These are phyloP conservation scores for Pythium coloratum DNA, from an alignment of 352 stramenopile species.

Conservation along the genomic window DNA sequence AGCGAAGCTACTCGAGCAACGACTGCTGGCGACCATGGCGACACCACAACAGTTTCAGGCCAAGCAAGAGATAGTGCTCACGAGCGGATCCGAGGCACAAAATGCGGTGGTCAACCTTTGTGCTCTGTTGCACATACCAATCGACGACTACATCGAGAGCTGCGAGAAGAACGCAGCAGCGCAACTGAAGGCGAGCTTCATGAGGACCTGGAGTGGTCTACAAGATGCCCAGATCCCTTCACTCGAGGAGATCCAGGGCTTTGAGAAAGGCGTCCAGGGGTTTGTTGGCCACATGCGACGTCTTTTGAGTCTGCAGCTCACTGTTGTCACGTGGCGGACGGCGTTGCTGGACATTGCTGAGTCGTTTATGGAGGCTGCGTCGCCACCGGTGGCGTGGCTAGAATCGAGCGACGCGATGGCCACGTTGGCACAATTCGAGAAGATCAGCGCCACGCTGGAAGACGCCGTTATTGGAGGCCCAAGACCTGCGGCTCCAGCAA, in stretches of 20 bases:
- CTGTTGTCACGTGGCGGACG: slow-evolving; percentile 9
- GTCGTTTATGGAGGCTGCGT: slow-evolving; percentile 11
- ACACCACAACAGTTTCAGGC: slow-evolving; percentile 15
- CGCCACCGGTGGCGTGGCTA: slow-evolving; percentile 3
- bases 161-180: slow-evolving; percentile 14
- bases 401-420: background rate
- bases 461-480: background rate
- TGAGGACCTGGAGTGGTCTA: background rate
- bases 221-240: background rate
- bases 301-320: slow-evolving; percentile 2
- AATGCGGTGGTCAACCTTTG: background rate
- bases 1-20: slow-evolving; percentile 67
- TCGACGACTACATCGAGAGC: slow-evolving; percentile 33
- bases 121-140: background rate
- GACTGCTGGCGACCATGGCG: slow-evolving; percentile 36
- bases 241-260: background rate
- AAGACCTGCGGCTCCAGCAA: background rate
- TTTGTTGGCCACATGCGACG: slow-evolving; percentile 2
- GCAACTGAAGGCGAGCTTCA: slow-evolving; percentile 8
- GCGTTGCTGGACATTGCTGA: slow-evolving; percentile 7
- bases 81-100: background rate
- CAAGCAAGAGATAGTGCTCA: slow-evolving; percentile 2
- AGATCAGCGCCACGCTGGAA: slow-evolving; percentile 5
- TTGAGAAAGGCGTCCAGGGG: background rate
- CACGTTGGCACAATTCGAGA: slow-evolving; percentile 1